Conservation (phyloP, 345 rosid species). For the Nasturtium officinale region DNA sequence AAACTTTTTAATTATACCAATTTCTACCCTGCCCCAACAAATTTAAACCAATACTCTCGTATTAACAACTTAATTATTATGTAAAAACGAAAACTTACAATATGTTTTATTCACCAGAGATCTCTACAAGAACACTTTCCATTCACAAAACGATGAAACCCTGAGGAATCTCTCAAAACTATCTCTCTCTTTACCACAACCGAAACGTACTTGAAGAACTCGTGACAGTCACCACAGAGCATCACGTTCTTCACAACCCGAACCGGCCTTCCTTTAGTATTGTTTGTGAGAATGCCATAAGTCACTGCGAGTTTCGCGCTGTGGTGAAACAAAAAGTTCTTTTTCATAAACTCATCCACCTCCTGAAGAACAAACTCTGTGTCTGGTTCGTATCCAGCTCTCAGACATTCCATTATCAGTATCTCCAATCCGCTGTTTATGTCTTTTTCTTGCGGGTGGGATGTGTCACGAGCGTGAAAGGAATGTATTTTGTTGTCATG, state of each 20-base stretch:
- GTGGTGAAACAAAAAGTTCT: constrained; percentile 76
- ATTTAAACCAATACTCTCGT: background rate
- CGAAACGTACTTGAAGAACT: constrained; percentile 64
- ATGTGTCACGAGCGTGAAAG: constrained; percentile 62
- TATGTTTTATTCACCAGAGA: constrained; percentile 52
- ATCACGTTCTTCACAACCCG: constrained; percentile 69
- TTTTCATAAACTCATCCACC: constrained; percentile 82
- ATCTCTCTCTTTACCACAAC: constrained; percentile 63
- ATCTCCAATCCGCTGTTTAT: constrained; percentile 73
- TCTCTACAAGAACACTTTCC: constrained; percentile 80
- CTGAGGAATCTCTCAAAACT: constrained; percentile 72
- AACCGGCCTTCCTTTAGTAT: constrained; percentile 50
- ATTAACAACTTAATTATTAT: background rate
- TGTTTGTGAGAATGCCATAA: constrained; percentile 64
- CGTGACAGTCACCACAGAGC: constrained; percentile 84
- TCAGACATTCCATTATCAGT: constrained; percentile 69
- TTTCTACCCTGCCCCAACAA: background rate
- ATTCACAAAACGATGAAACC: constrained; percentile 70
- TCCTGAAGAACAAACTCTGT: constrained; percentile 90
- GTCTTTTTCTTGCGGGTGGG: constrained; percentile 65
- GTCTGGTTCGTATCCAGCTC: constrained; percentile 74
- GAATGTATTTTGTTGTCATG: constrained; percentile 60
- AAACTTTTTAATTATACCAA: background rate
- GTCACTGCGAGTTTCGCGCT: constrained; percentile 87
- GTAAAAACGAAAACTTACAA: background rate